Percentiles rank a stretch among this genome's conserved stretches.
phyloP scores from a whole-genome alignment of 306 rosid genomes.

The Trifolium dubium region DNA sequence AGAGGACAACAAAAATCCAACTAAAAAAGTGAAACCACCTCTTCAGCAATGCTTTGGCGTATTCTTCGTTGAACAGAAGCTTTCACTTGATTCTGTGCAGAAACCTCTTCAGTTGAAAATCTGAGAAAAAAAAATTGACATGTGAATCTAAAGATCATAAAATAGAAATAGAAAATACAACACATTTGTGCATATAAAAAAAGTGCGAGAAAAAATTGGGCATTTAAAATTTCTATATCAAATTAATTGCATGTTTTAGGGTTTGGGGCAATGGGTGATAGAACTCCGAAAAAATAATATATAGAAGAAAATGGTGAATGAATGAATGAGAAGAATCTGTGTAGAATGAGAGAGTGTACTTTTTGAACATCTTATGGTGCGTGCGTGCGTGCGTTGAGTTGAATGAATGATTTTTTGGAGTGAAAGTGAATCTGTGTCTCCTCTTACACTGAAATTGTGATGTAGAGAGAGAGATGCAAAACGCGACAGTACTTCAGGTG shows the following conservation, averaged over 20 bases:
- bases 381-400: slow-evolving; percentile 21
- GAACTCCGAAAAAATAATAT: neutral
- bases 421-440: slow-evolving; percentile 35
- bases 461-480: slow-evolving; percentile 36
- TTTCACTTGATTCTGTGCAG: slow-evolving; percentile 98
- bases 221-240: slow-evolving; percentile 5
- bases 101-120: slow-evolving; percentile 88
- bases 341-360: slow-evolving; percentile 36
- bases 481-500: slow-evolving; percentile 19
- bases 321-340: slow-evolving; percentile 7
- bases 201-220: neutral
- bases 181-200: neutral
- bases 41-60: slow-evolving; percentile 95
- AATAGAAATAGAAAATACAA: neutral
- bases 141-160: slow-evolving; percentile 29
- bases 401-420: slow-evolving; percentile 12
- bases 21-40: slow-evolving; percentile 53
- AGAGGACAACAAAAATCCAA: neutral
- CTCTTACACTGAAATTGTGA: slow-evolving; percentile 9
- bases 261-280: slow-evolving; percentile 26
- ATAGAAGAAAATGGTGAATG: neutral
- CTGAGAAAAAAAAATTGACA: slow-evolving; percentile 40
- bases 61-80: slow-evolving; percentile 95
- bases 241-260: slow-evolving; percentile 27
- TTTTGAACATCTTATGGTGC: slow-evolving; percentile 52